Evolutionary conservation across 1,284 basidiomycete genomes (phyloP), one percentile per base, ranked within the genome.

Genomic region (Ganoderma meredithae): DNA sequence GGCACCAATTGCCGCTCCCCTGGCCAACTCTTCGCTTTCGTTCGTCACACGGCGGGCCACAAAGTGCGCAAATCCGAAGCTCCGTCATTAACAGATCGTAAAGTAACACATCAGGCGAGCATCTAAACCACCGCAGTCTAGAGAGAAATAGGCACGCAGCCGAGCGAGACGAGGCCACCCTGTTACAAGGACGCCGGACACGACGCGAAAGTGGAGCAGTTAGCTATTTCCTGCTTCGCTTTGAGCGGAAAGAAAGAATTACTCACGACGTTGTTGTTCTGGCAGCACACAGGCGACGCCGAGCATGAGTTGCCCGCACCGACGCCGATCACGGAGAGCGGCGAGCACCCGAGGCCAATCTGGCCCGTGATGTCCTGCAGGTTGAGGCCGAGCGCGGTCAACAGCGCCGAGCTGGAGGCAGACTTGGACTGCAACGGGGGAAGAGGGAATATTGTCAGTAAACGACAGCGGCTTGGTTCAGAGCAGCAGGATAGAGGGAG

Each of bases 201-300:
- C 47, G 47, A 36, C 3, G 33, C 33, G 33, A 3, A 36, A 36
- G 33, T 36, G 8, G 4, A 8, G 6, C 6, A 6, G 9, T 49
- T 22, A 49, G 22, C 19, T 6, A 22, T 19, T 10, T 25, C 22
- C 10, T 10, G 2, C 47, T 13, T 49, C 47, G 3, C 3, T 2
- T 25, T 4, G 6, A 49, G 13, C 13, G 4, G 47, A 10, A 25
- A 25, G 22, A 49, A 25, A n/a, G 7, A 6, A 8, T 36, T 22
- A 71, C 72, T 67, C 31, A 73, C 72, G 36, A 70, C 60, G 61
- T 68, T 63, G 67, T 72, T 72, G 69, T 72, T 69, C 64, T 69
- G 22, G 67, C 72, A 73, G 69, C 72, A 72, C 41, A 73, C 72
- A 6, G 69, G 43, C 49, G 53, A 31, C 0, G 72, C 55, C 19